These are phyloP conservation scores for Smittium culicis DNA, from an alignment of 371 early-diverging fungal genomes.

Conservation along the genomic window DNA sequence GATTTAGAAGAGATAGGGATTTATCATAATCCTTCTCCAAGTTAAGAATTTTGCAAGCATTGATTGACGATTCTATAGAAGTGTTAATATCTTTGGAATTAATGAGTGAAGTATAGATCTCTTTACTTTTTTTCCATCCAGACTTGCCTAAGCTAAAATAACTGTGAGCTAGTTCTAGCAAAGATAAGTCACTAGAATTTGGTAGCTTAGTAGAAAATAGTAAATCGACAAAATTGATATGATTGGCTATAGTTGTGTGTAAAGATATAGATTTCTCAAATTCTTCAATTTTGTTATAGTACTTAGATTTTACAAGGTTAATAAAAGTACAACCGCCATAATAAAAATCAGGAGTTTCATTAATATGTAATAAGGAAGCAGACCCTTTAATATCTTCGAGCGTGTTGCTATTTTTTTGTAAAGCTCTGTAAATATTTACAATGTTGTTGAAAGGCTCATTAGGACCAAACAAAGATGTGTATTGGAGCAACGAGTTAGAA, in stretches of 20 bases:
- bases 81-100: background rate
- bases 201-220: background rate
- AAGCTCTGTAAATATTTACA: background rate
- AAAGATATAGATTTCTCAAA: background rate
- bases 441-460: background rate
- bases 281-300: background rate
- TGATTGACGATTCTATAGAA: background rate
- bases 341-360: background rate
- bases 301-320: background rate
- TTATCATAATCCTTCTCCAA: background rate
- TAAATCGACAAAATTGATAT: background rate
- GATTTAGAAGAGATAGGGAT: background rate
- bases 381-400: background rate
- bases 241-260: background rate
- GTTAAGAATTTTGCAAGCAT: background rate
- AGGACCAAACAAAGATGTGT: background rate
- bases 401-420: too few species aligned
- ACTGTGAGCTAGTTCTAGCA: background rate
- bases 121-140: background rate
- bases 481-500: background rate
- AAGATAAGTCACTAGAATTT: background rate
- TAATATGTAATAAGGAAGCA: background rate
- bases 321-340: background rate
- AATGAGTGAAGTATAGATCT: background rate
- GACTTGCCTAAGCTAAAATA: background rate